Base-by-base conservation (phyloP, 176 grass and related monocot species). In the Musa schizocarpa region DNA sequence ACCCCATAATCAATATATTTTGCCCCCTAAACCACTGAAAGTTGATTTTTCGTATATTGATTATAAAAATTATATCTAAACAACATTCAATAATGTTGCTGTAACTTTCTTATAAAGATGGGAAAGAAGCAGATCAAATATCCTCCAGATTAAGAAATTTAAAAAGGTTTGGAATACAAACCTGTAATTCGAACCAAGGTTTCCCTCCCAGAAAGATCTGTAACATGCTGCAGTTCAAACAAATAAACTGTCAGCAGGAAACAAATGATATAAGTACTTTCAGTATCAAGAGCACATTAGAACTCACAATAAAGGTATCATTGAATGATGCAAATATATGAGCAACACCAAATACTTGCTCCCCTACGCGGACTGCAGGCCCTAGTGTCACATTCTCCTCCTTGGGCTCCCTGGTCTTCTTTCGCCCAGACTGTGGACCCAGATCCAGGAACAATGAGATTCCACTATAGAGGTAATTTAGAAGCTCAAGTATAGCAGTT, bases 181-280 rank as follows among this genome's bases (percentile, higher is more conserved):
- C 69, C 69, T 72, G 69, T 72, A n/a, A 72, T 72, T 49, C 69
- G 69, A 23, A 72, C 69, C 21, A 72, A 53, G n/a, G 69, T 72
- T 24, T 72, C 69, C 69, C 69, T 72, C 69, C 69, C 69, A 52
- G 69, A 72, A 20, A 72, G 51, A 72, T 72, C 69, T 4, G 69
- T 72, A 22, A 72, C 69, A 22, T 72, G 69, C 69, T 72, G 69
- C 48, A 72, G 48, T 53, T 52, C 48, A 72, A 53, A 72, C 48
- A 53, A 52, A 52, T 1, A 43, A 43, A 43, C 4, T 43, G 34
- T 43, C 34, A 43, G 34, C 34, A 43, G 34, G 34, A 43, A 43
- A 6, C 34, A 0, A 43, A 43, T 43, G 3, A 6, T 43, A 43
- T 6, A 43, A 43, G 34, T 43, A 43, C 34, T 43, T 43, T 43